Evolutionary conservation across 1,139 yeast species (phyloP).

Genomic region (Kodamaea sp.): DNA sequence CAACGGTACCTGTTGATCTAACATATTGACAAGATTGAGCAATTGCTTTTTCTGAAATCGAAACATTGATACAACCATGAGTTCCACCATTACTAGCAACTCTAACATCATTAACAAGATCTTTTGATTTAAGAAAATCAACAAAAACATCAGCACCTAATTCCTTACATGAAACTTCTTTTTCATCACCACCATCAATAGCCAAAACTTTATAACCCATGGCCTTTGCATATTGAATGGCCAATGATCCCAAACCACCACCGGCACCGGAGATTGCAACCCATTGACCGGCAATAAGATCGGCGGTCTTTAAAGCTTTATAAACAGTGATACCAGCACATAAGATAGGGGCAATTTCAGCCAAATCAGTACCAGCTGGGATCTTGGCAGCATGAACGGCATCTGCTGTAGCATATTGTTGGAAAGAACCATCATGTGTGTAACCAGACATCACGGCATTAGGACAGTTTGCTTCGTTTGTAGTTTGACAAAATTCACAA

Average conservation of each 20-base stretch:
- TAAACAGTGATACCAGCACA: conserved; percentile 83
- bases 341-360: conserved; percentile 70
- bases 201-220: conserved; percentile 73
- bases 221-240: conserved; percentile 70
- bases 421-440: conserved; percentile 80
- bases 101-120: conserved; percentile 52
- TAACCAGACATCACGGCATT: conserved; percentile 70
- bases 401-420: conserved; percentile 78
- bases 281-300: conserved; percentile 65
- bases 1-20: conserved; percentile 68
- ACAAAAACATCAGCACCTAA: conserved; percentile 68
- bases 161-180: conserved; percentile 50
- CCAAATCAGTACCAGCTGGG: conserved; percentile 67
- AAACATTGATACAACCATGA: conserved; percentile 71
- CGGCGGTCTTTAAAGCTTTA: conserved; percentile 72
- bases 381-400: conserved; percentile 82
- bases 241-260: conserved; percentile 76
- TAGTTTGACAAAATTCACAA: conserved; percentile 65
- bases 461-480: conserved; percentile 65
- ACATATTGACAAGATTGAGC: conserved; percentile 61
- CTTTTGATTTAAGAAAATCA: conserved; percentile 59
- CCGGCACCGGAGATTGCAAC: conserved; percentile 77
- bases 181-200: conserved; percentile 73
- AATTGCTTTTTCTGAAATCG: conserved; percentile 67
- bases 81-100: conserved; percentile 73